Evolutionary conservation across 768 basidiomycete species (phyloP).

Genomic region (Boletus huronensis): DNA sequence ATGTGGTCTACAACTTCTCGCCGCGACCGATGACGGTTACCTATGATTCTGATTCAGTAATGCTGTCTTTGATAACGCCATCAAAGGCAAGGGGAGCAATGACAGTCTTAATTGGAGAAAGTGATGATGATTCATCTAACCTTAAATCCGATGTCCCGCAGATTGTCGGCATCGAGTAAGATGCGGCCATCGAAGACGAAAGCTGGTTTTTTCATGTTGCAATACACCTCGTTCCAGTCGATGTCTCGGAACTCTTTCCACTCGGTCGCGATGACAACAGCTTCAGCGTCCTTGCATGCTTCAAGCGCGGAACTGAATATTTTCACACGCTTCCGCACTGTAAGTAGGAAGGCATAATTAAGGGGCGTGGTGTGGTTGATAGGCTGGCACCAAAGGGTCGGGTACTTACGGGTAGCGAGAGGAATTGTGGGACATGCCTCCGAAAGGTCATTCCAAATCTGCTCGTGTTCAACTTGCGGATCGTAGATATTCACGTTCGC

Average conservation of each 20-base stretch:
- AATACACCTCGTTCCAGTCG: slow-evolving; percentile 85
- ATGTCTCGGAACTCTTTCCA: slow-evolving; percentile 96
- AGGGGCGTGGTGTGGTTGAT: background rate
- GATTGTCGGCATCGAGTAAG: slow-evolving; percentile 75
- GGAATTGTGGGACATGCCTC: slow-evolving; percentile 65
- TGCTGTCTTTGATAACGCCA: slow-evolving; percentile 4
- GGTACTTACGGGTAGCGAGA: slow-evolving; percentile 61
- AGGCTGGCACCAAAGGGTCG: background rate
- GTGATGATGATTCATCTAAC: slow-evolving; percentile 34
- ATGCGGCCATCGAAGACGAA: slow-evolving; percentile 95
- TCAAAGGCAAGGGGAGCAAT: background rate
- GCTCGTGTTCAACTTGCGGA: slow-evolving; percentile 78
- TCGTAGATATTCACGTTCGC: slow-evolving; percentile 89
- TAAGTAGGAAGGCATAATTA: background rate
- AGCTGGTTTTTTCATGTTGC: slow-evolving; percentile 94
- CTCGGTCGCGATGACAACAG: slow-evolving; percentile 93
- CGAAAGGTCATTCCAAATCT: slow-evolving; percentile 81
- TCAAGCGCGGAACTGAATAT: slow-evolving; percentile 76
- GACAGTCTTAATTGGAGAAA: background rate
- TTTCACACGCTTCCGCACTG: slow-evolving; percentile 87
- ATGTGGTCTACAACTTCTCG: slow-evolving; percentile 32
- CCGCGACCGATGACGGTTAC: slow-evolving; percentile 61
- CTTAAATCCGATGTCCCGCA: slow-evolving; percentile 88
- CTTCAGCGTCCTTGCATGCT: slow-evolving; percentile 87
- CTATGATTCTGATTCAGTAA: slow-evolving; percentile 27